A percentile compares a stretch with the other conserved stretches of the same genome.
phyloP scores from a whole-genome alignment of 305 asterid genomes.

The Petunia hybrid region DNA sequence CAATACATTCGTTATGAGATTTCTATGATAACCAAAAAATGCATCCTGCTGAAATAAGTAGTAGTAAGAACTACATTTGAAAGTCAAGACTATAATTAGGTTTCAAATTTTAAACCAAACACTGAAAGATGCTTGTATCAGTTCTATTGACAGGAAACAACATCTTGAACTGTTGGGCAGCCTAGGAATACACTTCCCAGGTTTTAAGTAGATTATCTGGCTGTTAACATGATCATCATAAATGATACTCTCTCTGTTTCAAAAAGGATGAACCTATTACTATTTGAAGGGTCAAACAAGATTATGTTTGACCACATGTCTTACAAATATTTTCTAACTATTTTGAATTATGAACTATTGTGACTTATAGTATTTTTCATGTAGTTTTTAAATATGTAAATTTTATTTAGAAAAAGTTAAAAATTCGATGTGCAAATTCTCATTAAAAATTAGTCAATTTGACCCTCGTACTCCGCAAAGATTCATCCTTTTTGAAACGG shows the following conservation, averaged over 20 bases:
- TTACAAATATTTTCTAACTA: too few species aligned
- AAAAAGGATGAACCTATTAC: too few species aligned
- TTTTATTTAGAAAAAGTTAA: too few species aligned
- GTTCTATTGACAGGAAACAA: background rate
- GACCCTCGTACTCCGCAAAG: too few species aligned
- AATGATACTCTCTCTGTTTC: background rate
- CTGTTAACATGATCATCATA: background rate
- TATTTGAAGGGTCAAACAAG: too few species aligned
- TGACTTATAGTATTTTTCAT: too few species aligned
- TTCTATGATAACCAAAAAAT: background rate
- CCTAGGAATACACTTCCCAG: background rate
- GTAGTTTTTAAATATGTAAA: too few species aligned
- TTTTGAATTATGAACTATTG: too few species aligned
- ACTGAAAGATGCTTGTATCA: background rate
- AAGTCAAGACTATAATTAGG: slow-evolving; percentile 14
- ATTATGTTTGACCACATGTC: too few species aligned
- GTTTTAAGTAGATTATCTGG: slow-evolving; percentile 17
- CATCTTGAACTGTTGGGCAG: background rate
- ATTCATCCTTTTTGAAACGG: too few species aligned
- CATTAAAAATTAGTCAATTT: too few species aligned
- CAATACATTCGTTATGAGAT: slow-evolving; percentile 13
- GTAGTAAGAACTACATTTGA: slow-evolving; percentile 24
- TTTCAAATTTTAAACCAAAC: background rate
- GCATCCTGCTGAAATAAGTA: background rate
- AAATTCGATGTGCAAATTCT: too few species aligned